Evolutionary conservation across 257 asterid genomes (phyloP), one percentile per base, ranked within the genome.

Genomic region (Leonotis leonurus): DNA sequence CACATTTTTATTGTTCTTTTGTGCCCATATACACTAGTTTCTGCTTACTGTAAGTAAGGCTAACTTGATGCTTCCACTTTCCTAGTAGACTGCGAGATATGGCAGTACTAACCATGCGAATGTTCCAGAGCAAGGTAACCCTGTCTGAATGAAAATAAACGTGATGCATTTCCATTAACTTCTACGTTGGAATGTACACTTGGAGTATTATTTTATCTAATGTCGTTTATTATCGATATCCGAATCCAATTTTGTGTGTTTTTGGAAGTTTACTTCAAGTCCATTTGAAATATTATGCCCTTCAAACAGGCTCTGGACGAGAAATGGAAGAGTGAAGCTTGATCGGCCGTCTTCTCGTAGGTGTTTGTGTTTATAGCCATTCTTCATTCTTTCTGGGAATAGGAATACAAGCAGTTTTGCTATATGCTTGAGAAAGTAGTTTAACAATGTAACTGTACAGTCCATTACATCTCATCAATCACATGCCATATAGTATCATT

Each of bases 71-170:
- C 69, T 71, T 65, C 45, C 11, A 50, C 33, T 48, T 56, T 68
- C n/a, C 25, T 62, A n/a, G 77, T 68, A 93, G 97, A 77, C 74
- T 79, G 85, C 87, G 99, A 56, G 97, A 89, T 67, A 69, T 81
- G 20, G 78, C 87, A 53, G 97, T 87, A 69, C 80, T 93, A 78
- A 89, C 94, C 13, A 83, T 87, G 81, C 83, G 96, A 78, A 79
- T 83, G 73, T 87, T 93, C 79, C 97, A 89, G 70, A 78, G 68
- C 87, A 87, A 89, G 99, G 99, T 93, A 83, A 45, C 40, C 41
- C 64, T n/a, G n/a, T n/a, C n/a, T n/a, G n/a, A n/a, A n/a, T n/a
- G n/a, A n/a, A n/a, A n/a, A n/a, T n/a, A n/a, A n/a, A n/a, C n/a
- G n/a, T n/a, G n/a, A n/a, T n/a, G n/a, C n/a, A 62, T 62, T 46